These are phyloP conservation scores for Solanum hybrid DNA, from an alignment of 305 asterid species.

Conservation along the genomic window DNA sequence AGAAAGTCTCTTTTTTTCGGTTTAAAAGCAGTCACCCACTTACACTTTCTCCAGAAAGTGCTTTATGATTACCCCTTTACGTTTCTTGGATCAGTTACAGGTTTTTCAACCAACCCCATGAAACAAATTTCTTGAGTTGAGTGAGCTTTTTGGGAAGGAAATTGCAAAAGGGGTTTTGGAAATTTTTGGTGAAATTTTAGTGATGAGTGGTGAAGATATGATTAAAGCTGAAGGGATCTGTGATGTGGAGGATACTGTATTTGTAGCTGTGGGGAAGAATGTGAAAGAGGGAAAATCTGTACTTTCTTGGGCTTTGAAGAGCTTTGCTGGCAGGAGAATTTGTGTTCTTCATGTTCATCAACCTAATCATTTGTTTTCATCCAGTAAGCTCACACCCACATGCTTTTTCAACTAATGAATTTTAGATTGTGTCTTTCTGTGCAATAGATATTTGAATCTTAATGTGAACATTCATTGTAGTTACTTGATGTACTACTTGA, in stretches of 20 bases:
- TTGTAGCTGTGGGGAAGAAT: constrained; percentile 75
- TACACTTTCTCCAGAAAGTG: not conserved
- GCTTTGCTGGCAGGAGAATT: constrained; percentile 36
- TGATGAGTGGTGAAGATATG: constrained; percentile 47
- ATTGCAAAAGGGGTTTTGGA: not conserved
- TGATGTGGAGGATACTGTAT: constrained; percentile 30
- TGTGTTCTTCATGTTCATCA: constrained; percentile 78
- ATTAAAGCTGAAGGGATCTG: constrained; percentile 19
- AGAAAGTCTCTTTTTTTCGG: not conserved
- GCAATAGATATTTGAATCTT: not conserved
- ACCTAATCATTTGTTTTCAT: constrained; percentile 37
- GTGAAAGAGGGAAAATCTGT: constrained; percentile 56
- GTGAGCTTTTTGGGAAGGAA: not conserved
- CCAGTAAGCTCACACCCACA: constrained; percentile 28
- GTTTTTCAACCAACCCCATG: not conserved
- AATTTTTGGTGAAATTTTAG: not conserved
- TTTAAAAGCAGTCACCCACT: not conserved
- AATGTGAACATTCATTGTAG: not conserved
- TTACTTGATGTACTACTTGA: no score
- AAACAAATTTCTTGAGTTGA: not conserved
- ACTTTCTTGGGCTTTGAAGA: constrained; percentile 54
- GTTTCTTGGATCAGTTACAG: not conserved
- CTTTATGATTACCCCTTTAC: not conserved
- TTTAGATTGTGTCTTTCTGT: not conserved
- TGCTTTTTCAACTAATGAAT: not conserved